Base-by-base conservation (phyloP, 768 basidiomycete genomes). In the Trametes cingulata region DNA sequence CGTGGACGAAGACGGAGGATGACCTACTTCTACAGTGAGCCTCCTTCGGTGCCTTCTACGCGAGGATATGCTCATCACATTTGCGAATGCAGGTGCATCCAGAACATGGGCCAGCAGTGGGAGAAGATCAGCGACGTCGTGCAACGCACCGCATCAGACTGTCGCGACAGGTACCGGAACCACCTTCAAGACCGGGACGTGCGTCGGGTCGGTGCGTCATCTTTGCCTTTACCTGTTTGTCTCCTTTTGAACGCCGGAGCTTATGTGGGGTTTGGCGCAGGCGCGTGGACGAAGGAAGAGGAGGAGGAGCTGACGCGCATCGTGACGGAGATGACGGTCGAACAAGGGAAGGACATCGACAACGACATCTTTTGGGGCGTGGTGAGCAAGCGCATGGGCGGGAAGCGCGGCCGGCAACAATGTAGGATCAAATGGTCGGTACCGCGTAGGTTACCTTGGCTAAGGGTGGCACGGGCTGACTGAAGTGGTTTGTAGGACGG, bases 81-180 rank as follows among this genome's bases (percentile, higher is more conserved):
- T 6, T n/a, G 14, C 6, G 5, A 12, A 47, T n/a, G 51, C 33
- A 93, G 92, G 56, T 89, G 90, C 22, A 86, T 94, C 17, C 70
- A 71, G 6, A 81, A 85, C 48, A 72, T 85, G 24, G 92, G 92
- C 14, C 87, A 88, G 63, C 83, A 85, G 68, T 94, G 92, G 92
- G 88, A 91, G 73, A 88, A 86, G 67, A 81, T 94, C 43, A 85
- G 87, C 67, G 74, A 74, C 42, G 71, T 78, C 19, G 90, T 94
- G 6, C 89, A 89, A 24, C 80, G 92, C 42, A 86, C 84, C 81
- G 84, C 88, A 17, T 77, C 85, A 2, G 92, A 94, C 69, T 94
- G 92, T 72, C 82, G 92, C 10, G 92, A 94, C 73, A 82, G 92
- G 55, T 93, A 87, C 73, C 86, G 92, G 52, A 94, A 94, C 69